Evolutionary conservation across 1,284 basidiomycete species (phyloP), one percentile per base, ranked within the genome.

Genomic region (Sanghuangporus baumii): DNA sequence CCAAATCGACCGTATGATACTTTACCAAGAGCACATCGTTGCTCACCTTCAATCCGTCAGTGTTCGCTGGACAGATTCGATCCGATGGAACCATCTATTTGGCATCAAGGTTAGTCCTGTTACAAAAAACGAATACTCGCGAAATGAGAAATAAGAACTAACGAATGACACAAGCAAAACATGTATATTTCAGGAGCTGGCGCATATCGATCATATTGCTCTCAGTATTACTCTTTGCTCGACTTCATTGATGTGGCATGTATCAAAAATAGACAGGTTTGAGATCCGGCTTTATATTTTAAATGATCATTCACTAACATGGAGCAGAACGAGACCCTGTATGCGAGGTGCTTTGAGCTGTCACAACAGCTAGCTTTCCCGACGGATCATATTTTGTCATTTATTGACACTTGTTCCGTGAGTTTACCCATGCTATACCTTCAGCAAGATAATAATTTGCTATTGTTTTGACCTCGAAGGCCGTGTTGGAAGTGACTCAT

Each of bases 171-270:
- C n/a, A 55, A 61, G 26, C 48, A 37, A 14, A 41, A 56, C 26
- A 26, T 51, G 23, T 56, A 51, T 23, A 37, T 64, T 9, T 18
- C 38, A 14, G 59, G 63, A 23, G 41, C 55, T n/a, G 63, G 63
- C 23, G 63, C 59, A 26, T 64, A 64, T 50, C 52, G 48, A 36
- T 64, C 63, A 34, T 64, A 64, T 34, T 64, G 63, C 55, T 14
- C 63, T 1, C 57, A 64, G 31, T 64, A 57, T 36, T 55, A 52
- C 16, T 20, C 41, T 4, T 36, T 64, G n/a, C 40, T 61, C 12
- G 43, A 20, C 20, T 43, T 57, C 36, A 46, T 60, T 7, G 58
- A 63, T 14, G 20, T 41, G 14, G 5, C 56, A 12, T 47, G 51
- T 18, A 37, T 26, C 2, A 38, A 47, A n/a, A 55, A 47, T 31